Conservation (phyloP, 2,329 filamentous ascomycete genomes). For the Fusarium begoniae region DNA sequence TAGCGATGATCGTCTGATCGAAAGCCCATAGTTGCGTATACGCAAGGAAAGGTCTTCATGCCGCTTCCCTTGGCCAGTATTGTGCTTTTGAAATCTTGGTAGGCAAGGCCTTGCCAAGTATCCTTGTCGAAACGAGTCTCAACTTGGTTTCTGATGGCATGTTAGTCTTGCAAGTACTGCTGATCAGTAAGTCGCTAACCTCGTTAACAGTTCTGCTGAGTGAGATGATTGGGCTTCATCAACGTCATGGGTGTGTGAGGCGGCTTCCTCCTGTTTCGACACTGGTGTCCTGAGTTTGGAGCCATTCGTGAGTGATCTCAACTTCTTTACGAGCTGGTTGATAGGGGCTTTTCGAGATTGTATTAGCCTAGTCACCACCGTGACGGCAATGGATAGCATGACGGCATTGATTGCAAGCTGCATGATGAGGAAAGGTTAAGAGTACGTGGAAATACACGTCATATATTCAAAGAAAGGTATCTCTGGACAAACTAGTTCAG, state of each 20-base stretch:
- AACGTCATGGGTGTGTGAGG: rapidly evolving
- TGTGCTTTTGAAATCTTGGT: background rate
- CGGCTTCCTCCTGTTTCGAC: background rate
- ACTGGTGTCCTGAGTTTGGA: rapidly evolving
- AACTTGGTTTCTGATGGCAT: background rate
- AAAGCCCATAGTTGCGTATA: background rate
- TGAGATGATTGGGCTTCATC: rapidly evolving
- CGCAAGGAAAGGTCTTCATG: background rate
- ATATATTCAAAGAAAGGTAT: background rate
- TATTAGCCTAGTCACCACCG: background rate
- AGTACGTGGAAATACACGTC: no score
- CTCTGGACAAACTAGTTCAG: no score
- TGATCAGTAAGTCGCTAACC: rapidly evolving
- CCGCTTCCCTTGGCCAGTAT: rapidly evolving
- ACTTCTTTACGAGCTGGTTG: background rate
- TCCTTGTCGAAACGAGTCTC: background rate
- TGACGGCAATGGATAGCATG: rapidly evolving
- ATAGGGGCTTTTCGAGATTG: background rate
- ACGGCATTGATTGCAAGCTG: background rate
- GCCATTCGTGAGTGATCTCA: background rate
- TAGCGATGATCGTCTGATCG: background rate
- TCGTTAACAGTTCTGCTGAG: rapidly evolving
- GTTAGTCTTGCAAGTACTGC: rapidly evolving
- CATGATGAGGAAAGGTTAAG: background rate
- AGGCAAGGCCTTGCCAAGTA: background rate